A percentile compares a stretch with the other conserved stretches of the same genome.
phyloP scores from a whole-genome alignment of 306 rosid species.

The Datisca glomerata region DNA sequence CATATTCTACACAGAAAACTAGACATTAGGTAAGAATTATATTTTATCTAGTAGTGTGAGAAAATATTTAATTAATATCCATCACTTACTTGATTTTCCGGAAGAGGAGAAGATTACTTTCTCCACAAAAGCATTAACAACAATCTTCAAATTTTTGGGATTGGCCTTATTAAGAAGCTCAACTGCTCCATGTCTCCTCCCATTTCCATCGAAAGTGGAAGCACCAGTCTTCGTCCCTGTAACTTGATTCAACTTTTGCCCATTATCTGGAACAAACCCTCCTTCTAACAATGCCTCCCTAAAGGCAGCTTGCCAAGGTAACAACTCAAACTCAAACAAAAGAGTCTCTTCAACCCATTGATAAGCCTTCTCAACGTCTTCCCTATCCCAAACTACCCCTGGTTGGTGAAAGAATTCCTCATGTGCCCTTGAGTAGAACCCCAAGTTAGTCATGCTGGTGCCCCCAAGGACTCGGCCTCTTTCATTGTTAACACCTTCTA shows the following conservation, averaged over 20 bases:
- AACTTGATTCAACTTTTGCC: conserved; percentile 6
- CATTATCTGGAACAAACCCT: conserved; percentile 11
- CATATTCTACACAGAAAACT: no score
- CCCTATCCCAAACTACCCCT: conserved; percentile 17
- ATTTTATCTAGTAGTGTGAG: no score
- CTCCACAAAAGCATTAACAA: conserved; percentile 6
- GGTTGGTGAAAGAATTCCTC: not conserved
- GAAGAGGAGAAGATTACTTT: conserved; percentile 11
- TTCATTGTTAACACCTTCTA: conserved; percentile 12
- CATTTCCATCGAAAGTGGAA: conserved; percentile 12
- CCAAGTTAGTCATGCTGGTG: conserved; percentile 15
- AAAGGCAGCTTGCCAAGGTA: conserved; percentile 5
- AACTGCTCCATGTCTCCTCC: conserved; percentile 22
- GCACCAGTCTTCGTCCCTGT: conserved; percentile 11
- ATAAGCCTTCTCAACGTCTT: conserved; percentile 8
- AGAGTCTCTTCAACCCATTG: conserved; percentile 18
- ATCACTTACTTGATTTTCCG: conserved; percentile 9
- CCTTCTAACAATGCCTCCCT: conserved; percentile 5
- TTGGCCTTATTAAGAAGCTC: conserved; percentile 17
- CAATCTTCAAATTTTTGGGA: conserved; percentile 8
- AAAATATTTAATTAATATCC: no score
- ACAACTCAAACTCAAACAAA: not conserved
- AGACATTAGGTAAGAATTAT: no score
- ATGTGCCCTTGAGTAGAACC: conserved; percentile 13
- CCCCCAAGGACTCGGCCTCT: conserved; percentile 23